These are phyloP conservation scores for Aureobasidium sp. DNA, from an alignment of 2,329 filamentous ascomycete species.

Conservation along the genomic window DNA sequence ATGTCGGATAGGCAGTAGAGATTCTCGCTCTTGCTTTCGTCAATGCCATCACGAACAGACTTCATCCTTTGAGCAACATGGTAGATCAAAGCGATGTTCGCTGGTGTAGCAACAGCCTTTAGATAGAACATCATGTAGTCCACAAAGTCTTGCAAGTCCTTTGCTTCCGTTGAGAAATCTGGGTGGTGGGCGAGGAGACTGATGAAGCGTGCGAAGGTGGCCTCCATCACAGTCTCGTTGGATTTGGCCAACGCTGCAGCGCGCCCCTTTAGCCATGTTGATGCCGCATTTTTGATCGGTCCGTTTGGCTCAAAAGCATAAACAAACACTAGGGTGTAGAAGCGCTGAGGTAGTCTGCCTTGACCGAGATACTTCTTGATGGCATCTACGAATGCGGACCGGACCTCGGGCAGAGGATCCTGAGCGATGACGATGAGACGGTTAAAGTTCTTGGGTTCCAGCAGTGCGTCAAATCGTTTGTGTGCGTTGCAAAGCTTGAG, in stretches of 20 bases:
- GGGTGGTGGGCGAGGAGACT: constrained; percentile 90
- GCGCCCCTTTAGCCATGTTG: constrained; percentile 84
- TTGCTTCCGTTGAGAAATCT: constrained; percentile 62
- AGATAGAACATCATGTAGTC: constrained; percentile 89
- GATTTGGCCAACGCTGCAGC: constrained; percentile 56
- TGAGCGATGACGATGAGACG: constrained; percentile 73
- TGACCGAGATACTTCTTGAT: constrained; percentile 85
- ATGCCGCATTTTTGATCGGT: constrained; percentile 65
- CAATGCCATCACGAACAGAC: constrained; percentile 74
- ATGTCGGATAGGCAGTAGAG: constrained; percentile 86
- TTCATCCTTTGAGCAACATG: constrained; percentile 91
- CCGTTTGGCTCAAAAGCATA: constrained; percentile 80
- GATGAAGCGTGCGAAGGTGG: constrained; percentile 71
- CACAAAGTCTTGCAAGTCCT: constrained; percentile 72
- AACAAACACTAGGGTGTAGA: constrained; percentile 84
- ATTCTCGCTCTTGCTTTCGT: constrained; percentile 59
- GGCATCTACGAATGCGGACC: constrained; percentile 71
- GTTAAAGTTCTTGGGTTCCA: constrained; percentile 71
- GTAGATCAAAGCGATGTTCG: constrained; percentile 82
- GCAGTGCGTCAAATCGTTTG: constrained; percentile 66
- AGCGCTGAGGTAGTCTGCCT: constrained; percentile 62
- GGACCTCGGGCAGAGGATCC: constrained; percentile 66
- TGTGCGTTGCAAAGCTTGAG: constrained; percentile 72
- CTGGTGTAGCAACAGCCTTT: constrained; percentile 70
- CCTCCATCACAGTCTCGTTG: constrained; percentile 62